phyloP scores from a whole-genome alignment of 106 monocot genomes.

The Narthecium ossifragum region DNA sequence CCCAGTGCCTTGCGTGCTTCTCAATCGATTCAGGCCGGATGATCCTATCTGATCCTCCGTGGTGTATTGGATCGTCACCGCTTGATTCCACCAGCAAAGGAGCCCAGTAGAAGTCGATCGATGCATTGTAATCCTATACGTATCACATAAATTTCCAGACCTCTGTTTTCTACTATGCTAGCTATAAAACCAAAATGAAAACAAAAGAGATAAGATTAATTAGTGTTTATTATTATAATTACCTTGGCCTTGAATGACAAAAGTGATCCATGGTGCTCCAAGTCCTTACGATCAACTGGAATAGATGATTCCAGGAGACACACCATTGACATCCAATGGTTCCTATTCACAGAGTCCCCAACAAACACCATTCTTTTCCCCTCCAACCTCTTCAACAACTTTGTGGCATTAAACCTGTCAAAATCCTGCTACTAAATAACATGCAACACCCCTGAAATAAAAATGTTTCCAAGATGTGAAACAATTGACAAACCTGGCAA shows the following conservation, averaged over 20 bases:
- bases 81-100: slow-evolving; percentile 59
- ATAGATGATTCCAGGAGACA: slow-evolving; percentile 60
- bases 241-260: slow-evolving; percentile 60
- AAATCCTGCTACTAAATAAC: no score
- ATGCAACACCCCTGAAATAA: no score
- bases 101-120: slow-evolving; percentile 58
- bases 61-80: slow-evolving; percentile 44
- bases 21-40: slow-evolving; percentile 29
- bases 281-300: slow-evolving; percentile 44
- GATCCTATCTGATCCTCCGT: slow-evolving; percentile 27
- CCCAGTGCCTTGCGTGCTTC: slow-evolving; percentile 55
- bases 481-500: slow-evolving; percentile 41
- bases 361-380: slow-evolving; percentile 89
- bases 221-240: not conserved
- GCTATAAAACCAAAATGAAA: not conserved
- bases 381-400: slow-evolving; percentile 72
- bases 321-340: slow-evolving; percentile 73
- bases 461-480: no score
- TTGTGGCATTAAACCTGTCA: slow-evolving; percentile 79
- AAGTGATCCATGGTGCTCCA: slow-evolving; percentile 36
- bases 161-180: no score
- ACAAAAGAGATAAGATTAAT: not conserved
- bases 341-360: slow-evolving; percentile 79
- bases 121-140: slow-evolving; percentile 15
- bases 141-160: no score